Evolutionary conservation across 805 yeast species (phyloP), one percentile per base, ranked within the genome.

Genomic region (Nakazawaea holstii): DNA sequence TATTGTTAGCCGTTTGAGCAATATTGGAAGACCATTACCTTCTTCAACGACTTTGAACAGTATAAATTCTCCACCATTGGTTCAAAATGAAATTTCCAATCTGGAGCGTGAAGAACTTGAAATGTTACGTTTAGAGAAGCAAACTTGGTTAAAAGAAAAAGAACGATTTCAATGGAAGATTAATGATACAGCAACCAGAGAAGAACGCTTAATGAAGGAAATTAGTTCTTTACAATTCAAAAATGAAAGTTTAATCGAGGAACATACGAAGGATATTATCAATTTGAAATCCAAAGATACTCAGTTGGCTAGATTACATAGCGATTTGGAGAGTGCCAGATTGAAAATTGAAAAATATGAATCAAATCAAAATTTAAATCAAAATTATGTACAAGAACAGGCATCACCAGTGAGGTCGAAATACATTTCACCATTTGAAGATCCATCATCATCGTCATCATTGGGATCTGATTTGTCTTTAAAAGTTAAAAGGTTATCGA

Each of bases 251-350:
- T 58, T 75, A 39, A 70, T 69, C 52, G 77, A 73, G 41, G 82
- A 79, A 43, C 72, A 73, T 42, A 77, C 82, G 2, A 70, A 69
- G 36, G 70, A 74, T 41, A 66, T 67, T 39, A 67, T 83, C 55
- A 67, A 73, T 46, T 59, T 78, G 24, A 84, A 84, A 59, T 81
- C 87, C 30, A 81, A 79, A 53, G 94, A 87, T 42, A 79, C 87
- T 0, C 89, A 83, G 58, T 61, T 87, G 8, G 68, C 74, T 38
- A 66, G 94, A 39, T 65, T 80, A 24, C 75, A 69, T 37, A 74
- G 80, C 41, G 94, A 87, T 56, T 61, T 82, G 41, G 89, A 83
- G 39, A 73, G 70, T 39, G 70, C 82, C 4, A 76, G 74, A 45
- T 60, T 72, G n/a, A 74, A 73, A 53, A 70, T 78, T 10, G 59